Base-by-base conservation (phyloP, 495 filamentous ascomycete species). In the Penicillium steckii region DNA sequence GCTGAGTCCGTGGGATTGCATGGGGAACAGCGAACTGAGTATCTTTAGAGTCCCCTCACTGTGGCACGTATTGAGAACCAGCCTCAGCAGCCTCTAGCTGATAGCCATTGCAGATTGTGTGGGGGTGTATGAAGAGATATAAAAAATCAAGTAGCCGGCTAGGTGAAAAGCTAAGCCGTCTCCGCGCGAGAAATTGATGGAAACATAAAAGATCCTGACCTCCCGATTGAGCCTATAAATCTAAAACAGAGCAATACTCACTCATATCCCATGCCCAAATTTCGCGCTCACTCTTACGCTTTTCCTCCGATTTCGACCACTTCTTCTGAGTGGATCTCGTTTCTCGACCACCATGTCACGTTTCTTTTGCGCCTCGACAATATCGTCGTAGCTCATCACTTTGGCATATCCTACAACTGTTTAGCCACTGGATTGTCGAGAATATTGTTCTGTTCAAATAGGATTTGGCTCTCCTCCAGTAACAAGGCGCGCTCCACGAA, bases 341-440 rank as follows among this genome's bases (percentile, higher is more conserved):
- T 43, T 27, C 17, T 24, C 18, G 5, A 29, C 27, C 27, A 12
- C 27, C 33, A 57, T 60, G 46, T 57, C 61, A 43, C 66, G 64
- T 55, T 59, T 56, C 47, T 56, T 61, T 57, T 66, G 60, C 63
- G 60, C 65, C 53, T 61, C 49, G 47, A 65, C 56, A 33, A 72
- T 55, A 51, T 72, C 57, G 0, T 72, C 64, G 59, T 59, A 71
- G 59, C 60, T 70, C 59, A 70, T 69, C 1, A 69, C 67, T 55
- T 65, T 71, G 27, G 27, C 27, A 29, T 29, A 12, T 41, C 61
- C 66, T 59, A 71, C 32, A 17, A 66, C 43, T 29, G 44, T 24
- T 50, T 59, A 55, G 50, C 49, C 57, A 47, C 53, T 69, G 21
- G 63, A 69, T 62, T 62, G 47, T 44, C 61, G 59, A 56, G 44